phyloP scores from a whole-genome alignment of 306 rosid genomes.

The Cucurbita maxima region DNA sequence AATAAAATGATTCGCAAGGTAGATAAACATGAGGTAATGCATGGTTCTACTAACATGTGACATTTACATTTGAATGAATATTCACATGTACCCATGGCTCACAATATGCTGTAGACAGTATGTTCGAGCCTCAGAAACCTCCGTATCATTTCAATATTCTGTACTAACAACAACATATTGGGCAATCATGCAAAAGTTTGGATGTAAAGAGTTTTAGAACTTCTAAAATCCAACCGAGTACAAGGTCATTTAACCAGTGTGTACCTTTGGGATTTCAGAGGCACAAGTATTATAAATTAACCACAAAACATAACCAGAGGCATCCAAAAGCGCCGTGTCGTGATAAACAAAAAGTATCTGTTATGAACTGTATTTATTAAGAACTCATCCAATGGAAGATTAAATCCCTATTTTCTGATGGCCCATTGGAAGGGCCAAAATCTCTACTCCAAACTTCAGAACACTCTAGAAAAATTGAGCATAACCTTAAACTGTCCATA shows the following conservation, averaged over 20 bases:
- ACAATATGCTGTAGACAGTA: not conserved
- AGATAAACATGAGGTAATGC: not conserved
- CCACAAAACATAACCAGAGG: not conserved
- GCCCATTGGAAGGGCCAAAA: not conserved
- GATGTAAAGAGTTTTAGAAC: not conserved
- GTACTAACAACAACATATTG: not conserved
- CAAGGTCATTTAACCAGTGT: not conserved
- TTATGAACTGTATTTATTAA: not conserved
- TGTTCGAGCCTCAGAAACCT: not conserved
- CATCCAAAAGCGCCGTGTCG: not conserved
- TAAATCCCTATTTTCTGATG: not conserved
- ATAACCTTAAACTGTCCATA: not conserved
- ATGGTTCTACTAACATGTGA: not conserved
- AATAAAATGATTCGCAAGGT: not conserved
- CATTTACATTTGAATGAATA: not conserved
- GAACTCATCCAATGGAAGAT: too few species aligned
- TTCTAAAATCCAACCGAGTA: not conserved
- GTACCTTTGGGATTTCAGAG: not conserved
- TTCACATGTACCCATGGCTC: not conserved
- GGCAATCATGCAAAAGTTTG: not conserved
- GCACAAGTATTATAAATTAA: not conserved
- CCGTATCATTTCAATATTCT: not conserved
- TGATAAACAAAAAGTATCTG: not conserved
- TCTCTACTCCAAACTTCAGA: not conserved
- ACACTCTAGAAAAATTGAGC: not conserved